These are phyloP conservation scores for Aegilops bicornis DNA, from an alignment of 176 grass and related monocot species.

Conservation along the genomic window DNA sequence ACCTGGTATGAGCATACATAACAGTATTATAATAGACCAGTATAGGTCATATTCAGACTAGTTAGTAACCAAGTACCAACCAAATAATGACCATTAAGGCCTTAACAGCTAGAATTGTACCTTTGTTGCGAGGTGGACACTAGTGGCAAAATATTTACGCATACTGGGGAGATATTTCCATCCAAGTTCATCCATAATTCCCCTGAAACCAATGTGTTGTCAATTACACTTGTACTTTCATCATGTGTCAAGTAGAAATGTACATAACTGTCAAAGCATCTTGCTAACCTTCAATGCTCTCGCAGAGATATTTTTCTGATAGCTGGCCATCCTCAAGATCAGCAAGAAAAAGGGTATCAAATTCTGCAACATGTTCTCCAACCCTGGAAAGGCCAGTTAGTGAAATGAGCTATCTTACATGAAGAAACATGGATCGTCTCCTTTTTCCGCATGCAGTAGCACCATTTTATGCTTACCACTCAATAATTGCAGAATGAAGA, in stretches of 20 bases:
- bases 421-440: neutral
- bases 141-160: constrained; percentile 80
- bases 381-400: constrained; percentile 48
- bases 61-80: constrained; percentile 1
- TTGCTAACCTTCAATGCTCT: constrained; percentile 76
- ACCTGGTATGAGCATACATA: constrained; percentile 45
- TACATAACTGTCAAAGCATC: constrained; percentile 16
- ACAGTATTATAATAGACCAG: constrained; percentile 22
- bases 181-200: constrained; percentile 98
- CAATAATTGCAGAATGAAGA: constrained; percentile 63
- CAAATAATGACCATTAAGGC: constrained; percentile 29
- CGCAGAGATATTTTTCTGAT: constrained; percentile 41
- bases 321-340: constrained; percentile 72
- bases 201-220: constrained; percentile 59
- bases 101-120: constrained; percentile 44
- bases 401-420: constrained; percentile 14
- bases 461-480: constrained; percentile 57
- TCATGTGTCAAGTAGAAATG: constrained; percentile 9
- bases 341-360: constrained; percentile 74
- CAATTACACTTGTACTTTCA: constrained; percentile 25
- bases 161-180: constrained; percentile 80
- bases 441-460: neutral
- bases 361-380: constrained; percentile 58
- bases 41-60: constrained; percentile 1
- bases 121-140: constrained; percentile 51